Conservation (phyloP, 768 basidiomycete species). For the Clavaria fumosa region DNA sequence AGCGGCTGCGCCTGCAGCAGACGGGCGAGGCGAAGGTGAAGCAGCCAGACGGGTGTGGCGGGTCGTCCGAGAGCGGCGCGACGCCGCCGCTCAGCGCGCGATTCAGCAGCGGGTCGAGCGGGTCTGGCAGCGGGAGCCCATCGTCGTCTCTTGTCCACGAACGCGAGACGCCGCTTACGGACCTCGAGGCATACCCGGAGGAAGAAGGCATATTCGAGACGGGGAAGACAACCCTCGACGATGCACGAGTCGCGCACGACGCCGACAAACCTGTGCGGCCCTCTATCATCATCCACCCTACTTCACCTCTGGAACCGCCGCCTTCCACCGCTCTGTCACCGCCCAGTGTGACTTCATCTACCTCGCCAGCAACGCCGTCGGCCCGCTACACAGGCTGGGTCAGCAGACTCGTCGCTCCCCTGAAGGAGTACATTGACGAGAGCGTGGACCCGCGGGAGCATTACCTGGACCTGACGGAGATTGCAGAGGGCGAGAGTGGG, state of each 20-base stretch:
- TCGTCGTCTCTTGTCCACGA: too few species aligned
- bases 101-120: slow-evolving; percentile 26
- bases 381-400: slow-evolving; percentile 50
- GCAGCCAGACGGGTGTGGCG: slow-evolving; percentile 10
- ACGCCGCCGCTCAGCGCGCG: slow-evolving; percentile 36
- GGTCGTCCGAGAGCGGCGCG: slow-evolving; percentile 13
- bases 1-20: too few species aligned
- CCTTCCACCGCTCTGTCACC: background rate
- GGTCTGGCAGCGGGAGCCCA: slow-evolving; percentile 19
- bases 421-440: slow-evolving; percentile 50
- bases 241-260: too few species aligned
- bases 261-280: too few species aligned
- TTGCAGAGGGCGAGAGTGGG: slow-evolving; percentile 75
- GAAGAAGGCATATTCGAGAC: slow-evolving; percentile 8
- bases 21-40: background rate
- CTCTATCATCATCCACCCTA: slow-evolving; percentile 16
- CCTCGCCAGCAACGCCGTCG: slow-evolving; percentile 17
- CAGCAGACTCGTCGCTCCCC: slow-evolving; percentile 39
- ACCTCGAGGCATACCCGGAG: slow-evolving; percentile 9
- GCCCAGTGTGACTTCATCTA: slow-evolving; percentile 6
- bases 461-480: slow-evolving; percentile 57
- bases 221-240: too few species aligned
- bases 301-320: background rate
- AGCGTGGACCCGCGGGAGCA: slow-evolving; percentile 43
- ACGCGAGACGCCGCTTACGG: slow-evolving; percentile 25